Conservation (phyloP, 257 asterid genomes). For the Paulownia fortunei region DNA sequence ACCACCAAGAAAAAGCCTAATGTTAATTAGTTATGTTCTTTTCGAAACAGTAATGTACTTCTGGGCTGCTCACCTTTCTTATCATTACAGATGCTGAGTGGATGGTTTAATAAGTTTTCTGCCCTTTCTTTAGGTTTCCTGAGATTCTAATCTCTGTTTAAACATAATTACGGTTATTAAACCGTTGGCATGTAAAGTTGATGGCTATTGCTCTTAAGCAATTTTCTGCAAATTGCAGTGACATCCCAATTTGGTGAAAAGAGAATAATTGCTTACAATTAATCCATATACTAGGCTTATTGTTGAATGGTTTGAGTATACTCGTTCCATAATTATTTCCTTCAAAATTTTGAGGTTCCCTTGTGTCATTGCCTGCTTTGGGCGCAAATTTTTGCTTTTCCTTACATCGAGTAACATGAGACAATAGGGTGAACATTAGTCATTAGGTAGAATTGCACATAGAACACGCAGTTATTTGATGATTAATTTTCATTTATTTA, state of each 20-base stretch:
- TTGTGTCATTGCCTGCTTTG: too few species aligned
- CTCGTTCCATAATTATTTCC: neutral
- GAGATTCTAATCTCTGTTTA: slow-evolving; percentile 18
- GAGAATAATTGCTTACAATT: neutral
- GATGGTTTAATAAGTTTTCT: neutral
- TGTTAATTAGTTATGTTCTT: slow-evolving; percentile 37
- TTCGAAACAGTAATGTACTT: neutral
- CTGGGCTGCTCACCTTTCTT: neutral
- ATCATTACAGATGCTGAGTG: neutral
- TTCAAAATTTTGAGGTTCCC: too few species aligned
- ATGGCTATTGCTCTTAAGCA: neutral
- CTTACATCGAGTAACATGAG: too few species aligned
- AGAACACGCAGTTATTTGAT: too few species aligned
- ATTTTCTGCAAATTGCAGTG: slow-evolving; percentile 19
- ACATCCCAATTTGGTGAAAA: slow-evolving; percentile 13
- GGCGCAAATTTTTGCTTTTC: too few species aligned
- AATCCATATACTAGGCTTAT: too few species aligned
- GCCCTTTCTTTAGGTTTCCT: neutral
- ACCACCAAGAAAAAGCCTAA: slow-evolving; percentile 64
- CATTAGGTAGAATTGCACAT: too few species aligned
- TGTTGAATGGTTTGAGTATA: too few species aligned
- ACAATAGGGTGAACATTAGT: too few species aligned
- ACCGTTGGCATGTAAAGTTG: slow-evolving; percentile 33
- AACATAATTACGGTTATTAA: slow-evolving; percentile 17
- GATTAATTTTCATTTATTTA: too few species aligned